Evolutionary conservation across 2,329 filamentous ascomycete species (phyloP).

Genomic region (Exophiala sp.): DNA sequence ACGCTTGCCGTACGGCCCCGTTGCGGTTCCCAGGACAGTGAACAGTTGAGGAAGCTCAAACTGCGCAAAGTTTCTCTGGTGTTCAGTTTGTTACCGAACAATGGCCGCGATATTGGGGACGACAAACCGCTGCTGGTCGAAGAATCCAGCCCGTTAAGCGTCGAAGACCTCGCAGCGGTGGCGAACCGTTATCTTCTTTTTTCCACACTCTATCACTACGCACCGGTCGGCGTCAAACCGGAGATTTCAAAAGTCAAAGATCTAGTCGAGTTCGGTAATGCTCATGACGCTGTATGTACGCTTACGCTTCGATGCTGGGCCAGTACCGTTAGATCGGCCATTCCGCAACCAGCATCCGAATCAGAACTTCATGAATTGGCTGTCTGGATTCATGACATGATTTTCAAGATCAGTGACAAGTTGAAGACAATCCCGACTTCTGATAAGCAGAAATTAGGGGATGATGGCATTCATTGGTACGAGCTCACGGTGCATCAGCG

Average conservation of each 20-base stretch:
- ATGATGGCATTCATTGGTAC: not conserved
- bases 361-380: constrained; percentile 9
- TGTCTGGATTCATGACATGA: constrained; percentile 19
- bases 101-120: constrained; percentile 11
- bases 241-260: constrained; percentile 14
- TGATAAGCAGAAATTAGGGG: not conserved
- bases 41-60: constrained; percentile 4
- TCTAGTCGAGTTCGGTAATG: constrained; percentile 19
- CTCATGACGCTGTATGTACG: constrained; percentile 18
- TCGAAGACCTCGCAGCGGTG: constrained; percentile 14
- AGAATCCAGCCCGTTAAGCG: constrained; percentile 11
- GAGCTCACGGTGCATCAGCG: constrained; percentile 1
- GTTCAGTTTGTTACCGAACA: constrained; percentile 24
- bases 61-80: constrained; percentile 20
- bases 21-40: not conserved
- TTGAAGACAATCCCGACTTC: constrained; percentile 4
- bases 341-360: constrained; percentile 2
- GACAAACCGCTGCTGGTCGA: constrained; percentile 13
- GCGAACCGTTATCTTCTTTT: constrained; percentile 22
- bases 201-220: constrained; percentile 20
- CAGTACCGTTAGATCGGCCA: constrained; percentile 10
- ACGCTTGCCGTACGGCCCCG: constrained; percentile 6
- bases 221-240: constrained; percentile 18
- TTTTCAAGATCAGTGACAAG: constrained; percentile 15
- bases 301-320: constrained; percentile 21